Evolutionary conservation across 2,329 filamentous ascomycete genomes (phyloP), one percentile per base, ranked within the genome.

Genomic region (Alternaria sp.): DNA sequence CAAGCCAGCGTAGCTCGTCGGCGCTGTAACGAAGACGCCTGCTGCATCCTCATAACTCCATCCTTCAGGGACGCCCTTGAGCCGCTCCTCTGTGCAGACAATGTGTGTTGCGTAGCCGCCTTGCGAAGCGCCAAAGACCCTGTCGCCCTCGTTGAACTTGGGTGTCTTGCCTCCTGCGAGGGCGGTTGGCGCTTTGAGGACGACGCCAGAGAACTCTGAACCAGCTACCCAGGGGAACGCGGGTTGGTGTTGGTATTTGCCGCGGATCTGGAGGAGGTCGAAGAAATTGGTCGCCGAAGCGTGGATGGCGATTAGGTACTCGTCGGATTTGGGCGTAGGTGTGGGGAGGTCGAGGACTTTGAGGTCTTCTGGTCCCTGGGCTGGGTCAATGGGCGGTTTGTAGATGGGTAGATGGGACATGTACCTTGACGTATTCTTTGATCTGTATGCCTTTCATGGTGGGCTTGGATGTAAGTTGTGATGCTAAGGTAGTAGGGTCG

Each of bases 241-340:
- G 0, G 93, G 93, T 73, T 97, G 94, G 76, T 92, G 86, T 77
- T 98, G 94, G 81, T 98, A 98, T 86, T 96, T 97, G 58, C 94
- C 94, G 74, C 93, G 90, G 74, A 97, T 93, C 77, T 98, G 94
- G 56, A 98, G 88, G 59, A 97, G 91, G 78, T 98, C 94, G 83
- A 97, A 98, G 86, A 98, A 98, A 82, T 98, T 98, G 73, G 92
- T 92, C 20, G 93, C 94, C 0, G 91, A 87, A 48, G 94, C 92
- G 80, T 93, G 92, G 72, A 98, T 91, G 74, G 89, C 87, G 76
- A 98, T 91, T 65, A 96, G 85, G 78, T 97, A 98, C 81, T 97
- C 88, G 74, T 91, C 83, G 32, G 88, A 80, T 9, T 85, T 84
- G 2, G 93, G 92, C 1, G 82, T 81, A 1, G 93, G 94, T 55